Conservation (phyloP, 495 filamentous ascomycete genomes). For the Podospora conica region DNA sequence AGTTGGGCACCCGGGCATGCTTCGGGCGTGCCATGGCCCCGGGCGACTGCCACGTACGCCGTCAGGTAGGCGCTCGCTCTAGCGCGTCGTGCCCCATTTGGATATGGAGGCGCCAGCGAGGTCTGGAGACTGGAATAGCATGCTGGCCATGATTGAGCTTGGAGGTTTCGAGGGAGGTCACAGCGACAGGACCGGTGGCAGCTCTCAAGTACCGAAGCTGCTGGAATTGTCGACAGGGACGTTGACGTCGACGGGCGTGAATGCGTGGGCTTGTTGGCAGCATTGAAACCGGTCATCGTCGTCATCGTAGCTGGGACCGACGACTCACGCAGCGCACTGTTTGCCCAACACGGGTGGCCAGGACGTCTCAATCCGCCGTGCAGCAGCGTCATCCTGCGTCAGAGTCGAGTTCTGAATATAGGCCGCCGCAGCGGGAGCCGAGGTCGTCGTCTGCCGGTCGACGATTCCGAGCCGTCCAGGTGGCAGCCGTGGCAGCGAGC, state of each 20-base stretch:
- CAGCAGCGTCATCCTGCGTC: conserved; percentile 11
- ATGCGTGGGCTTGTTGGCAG: conserved; percentile 3
- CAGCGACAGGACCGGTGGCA: conserved; percentile 7
- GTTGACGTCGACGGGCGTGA: neutral
- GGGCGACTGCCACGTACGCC: conserved; percentile 22
- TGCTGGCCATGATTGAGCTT: neutral
- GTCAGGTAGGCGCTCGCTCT: conserved; percentile 7
- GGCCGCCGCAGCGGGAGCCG: neutral
- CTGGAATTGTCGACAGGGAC: neutral
- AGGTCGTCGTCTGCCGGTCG: neutral
- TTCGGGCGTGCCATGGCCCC: conserved; percentile 10
- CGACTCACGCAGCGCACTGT: neutral
- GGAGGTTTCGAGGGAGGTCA: neutral
- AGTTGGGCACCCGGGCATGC: conserved; percentile 27
- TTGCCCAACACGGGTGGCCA: conserved; percentile 5
- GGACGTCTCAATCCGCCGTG: neutral
- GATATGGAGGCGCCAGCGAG: neutral
- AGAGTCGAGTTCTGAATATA: neutral
- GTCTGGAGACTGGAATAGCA: conserved; percentile 12
- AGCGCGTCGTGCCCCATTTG: conserved; percentile 12
- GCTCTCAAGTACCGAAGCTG: neutral
- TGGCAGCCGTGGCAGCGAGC: no score
- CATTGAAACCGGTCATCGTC: conserved; percentile 14
- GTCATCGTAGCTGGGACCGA: neutral
- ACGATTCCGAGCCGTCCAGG: neutral